Base-by-base conservation (phyloP, 345 rosid genomes). In the Geranium brycei region DNA sequence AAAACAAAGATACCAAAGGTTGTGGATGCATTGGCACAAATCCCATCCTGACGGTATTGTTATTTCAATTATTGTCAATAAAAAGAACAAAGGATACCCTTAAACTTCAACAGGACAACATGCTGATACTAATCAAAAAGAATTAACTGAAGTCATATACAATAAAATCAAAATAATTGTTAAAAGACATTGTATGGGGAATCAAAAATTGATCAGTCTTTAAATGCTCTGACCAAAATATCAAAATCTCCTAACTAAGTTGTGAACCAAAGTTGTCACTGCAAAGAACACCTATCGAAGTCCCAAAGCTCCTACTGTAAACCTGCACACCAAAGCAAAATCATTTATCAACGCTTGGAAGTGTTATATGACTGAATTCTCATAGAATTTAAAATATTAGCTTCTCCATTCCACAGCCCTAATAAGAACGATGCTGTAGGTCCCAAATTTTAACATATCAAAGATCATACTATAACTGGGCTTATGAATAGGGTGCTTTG, bases 141-240 rank as follows among this genome's bases (percentile, higher is more conserved):
- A 19, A 64, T 23, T 15, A 62, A 67, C 40, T 60, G 65, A 7
- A 4, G 58, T 72, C 70, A 23, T 75, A 59, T 70, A 72, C 41
- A 73, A 68, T 64, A 55, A 67, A 74, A 64, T 69, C 61, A 70
- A 70, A 74, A 30, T 65, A 70, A 72, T 61, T 40, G 19, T 62
- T 65, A 7, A 15, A 41, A 59, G 69, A 35, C 70, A 58, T n/a
- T 16, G 28, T 23, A 60, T 47, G 57, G 57, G 17, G 15, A 32
- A 77, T 57, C 3, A 2, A 35, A 53, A 63, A 55, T 12, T 51
- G 35, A 5, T 1, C 41, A 12, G 66, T 59, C 58, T 58, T 32
- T 28, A 41, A 53, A 69, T 66, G 41, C 19, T 56, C 66, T 59
- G 64, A 59, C 73, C 67, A 66, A 69, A 28, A 62, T 62, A 31